Evolutionary conservation across 2,329 filamentous ascomycete species (phyloP), one percentile per base, ranked within the genome.

Genomic region (Plectosphaerella sp.): DNA sequence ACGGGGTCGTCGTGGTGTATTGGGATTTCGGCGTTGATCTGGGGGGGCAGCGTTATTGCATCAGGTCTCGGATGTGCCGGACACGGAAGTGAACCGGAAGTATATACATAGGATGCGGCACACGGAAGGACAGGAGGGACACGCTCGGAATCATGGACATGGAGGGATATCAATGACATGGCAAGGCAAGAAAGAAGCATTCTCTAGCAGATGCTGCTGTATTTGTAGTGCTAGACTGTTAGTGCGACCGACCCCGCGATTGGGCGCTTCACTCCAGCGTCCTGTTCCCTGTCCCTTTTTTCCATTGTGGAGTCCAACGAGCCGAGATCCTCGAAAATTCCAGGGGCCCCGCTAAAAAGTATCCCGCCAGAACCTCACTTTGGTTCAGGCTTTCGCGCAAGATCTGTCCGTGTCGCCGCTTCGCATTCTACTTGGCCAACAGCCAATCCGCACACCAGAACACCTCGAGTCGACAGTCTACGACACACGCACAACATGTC

Each of bases 401-500:
- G 51, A 56, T 56, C 54, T 56, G 52, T 50, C 37, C 11, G 35
- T 39, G 37, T 39, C 14, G 37, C 18, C 41, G 41, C 11, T 43
- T 6, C 18, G 52, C 53, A 54, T 54, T 52, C 45, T 9, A 20
- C 16, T 4, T 50, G 46, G 52, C 50, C 39, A 22, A 18, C 25
- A 43, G 25, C 18, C 25, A 49, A 51, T 48, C 45, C 49, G 18
- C 36, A 47, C 22, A 57, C 48, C 45, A 28, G 15, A 15, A 12
- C 8, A 18, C 11, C 24, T 12, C 35, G 22, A 8, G 15, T 48
- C 35, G 20, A 22, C 16, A 9, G 4, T 11, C 14, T 12, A 20
- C 15, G 14, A 20, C 20, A 43, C 20, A 18, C 7, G 22, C 36
- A 49, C n/a, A 1, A 46, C 36, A 96, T 96, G 91, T 83, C 91